Conservation (phyloP, 2,329 filamentous ascomycete genomes). For the Lachnellula arida region DNA sequence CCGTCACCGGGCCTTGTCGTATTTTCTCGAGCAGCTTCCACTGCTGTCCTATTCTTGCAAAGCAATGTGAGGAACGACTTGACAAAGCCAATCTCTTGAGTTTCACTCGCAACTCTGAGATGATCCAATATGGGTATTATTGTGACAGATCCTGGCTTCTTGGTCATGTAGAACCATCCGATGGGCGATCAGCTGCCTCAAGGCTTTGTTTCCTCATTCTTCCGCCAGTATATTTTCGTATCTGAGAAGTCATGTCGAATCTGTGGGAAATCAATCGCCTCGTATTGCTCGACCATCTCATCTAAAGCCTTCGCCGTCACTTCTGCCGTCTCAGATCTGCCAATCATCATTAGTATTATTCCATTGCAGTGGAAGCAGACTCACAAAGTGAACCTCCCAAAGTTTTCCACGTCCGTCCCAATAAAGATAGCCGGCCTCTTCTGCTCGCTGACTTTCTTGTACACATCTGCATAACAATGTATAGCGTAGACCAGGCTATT, state of each 20-base stretch:
- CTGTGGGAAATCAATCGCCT: slow-evolving; percentile 28
- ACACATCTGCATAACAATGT: slow-evolving; percentile 32
- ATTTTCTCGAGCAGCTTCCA: too few species aligned
- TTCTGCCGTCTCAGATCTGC: slow-evolving; percentile 11
- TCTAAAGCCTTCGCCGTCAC: slow-evolving; percentile 14
- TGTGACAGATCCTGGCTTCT: too few species aligned
- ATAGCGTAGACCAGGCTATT: slow-evolving; percentile 31
- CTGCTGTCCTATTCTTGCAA: too few species aligned
- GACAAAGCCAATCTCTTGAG: too few species aligned
- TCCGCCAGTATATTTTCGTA: slow-evolving; percentile 30
- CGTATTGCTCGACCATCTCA: slow-evolving; percentile 24
- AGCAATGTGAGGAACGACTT: too few species aligned
- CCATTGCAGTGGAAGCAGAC: neutral
- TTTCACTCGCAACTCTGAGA: too few species aligned
- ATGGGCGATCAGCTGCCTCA: neutral
- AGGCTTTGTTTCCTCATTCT: neutral
- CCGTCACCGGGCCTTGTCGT: too few species aligned
- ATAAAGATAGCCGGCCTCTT: slow-evolving; percentile 26
- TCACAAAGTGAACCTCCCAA: slow-evolving; percentile 23
- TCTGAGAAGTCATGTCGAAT: slow-evolving; percentile 31
- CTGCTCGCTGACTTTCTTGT: slow-evolving; percentile 22
- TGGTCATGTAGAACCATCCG: too few species aligned
- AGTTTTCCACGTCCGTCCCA: slow-evolving; percentile 29
- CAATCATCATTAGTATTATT: neutral
- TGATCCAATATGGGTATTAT: too few species aligned